Evolutionary conservation across 768 basidiomycete genomes (phyloP), one percentile per base, ranked within the genome.

Genomic region (Russula foetens): DNA sequence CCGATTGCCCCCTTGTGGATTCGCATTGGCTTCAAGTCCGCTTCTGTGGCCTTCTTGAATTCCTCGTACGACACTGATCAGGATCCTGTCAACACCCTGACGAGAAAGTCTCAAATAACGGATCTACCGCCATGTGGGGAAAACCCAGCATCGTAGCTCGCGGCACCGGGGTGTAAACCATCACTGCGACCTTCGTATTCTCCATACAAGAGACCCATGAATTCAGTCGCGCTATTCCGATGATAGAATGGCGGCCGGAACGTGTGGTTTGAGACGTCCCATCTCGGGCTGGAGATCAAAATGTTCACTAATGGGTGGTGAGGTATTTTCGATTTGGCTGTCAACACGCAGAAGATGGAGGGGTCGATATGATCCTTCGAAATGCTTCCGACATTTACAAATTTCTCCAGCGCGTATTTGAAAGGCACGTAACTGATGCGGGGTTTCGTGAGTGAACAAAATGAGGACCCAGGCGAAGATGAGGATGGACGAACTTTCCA

Each of bases 181-280:
- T 85, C 84, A 60, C 80, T 81, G 26, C 84, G 76, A 7, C 84
- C 85, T 29, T 80, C 83, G 67, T 86, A 86, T 1, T 71, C 73
- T n/a, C 84, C 84, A 63, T 81, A 82, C 38, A 86, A 69, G 33
- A 85, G 71, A 1, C 84, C 85, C 79, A 86, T 81, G 63, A 86
- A 81, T 70, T 86, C 85, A 1, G 79, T 81, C 0, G 81, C 73
- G 24, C 78, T 75, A 67, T 87, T 87, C 12, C 84, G 75, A 70
- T 86, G 84, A 67, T 83, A 84, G 68, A 83, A 87, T 80, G 84
- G 83, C 26, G 84, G 84, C 11, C 84, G 73, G 76, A 84, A 85
- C 0, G 85, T 84, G 53, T 75, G 68, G 29, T 66, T 70, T 1
- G 84, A 79, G 58, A 86, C 82, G 65, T 85, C 84, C 84, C 84